Evolutionary conservation across 73 alveolate species (phyloP).

Genomic region (Paraurostyla sp.): DNA sequence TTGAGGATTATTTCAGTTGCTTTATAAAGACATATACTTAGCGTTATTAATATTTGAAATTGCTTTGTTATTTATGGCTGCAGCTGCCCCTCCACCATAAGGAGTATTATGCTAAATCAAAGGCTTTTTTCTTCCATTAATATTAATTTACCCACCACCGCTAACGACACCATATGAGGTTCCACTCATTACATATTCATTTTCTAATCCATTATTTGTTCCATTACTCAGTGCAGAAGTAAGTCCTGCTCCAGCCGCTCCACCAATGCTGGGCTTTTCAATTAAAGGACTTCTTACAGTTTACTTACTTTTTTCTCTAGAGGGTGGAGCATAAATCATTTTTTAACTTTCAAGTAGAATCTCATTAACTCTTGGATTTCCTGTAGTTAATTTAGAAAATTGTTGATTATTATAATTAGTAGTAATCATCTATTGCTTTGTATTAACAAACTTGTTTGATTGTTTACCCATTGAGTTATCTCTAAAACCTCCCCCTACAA

Average conservation of each 20-base stretch:
- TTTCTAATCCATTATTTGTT: conserved; percentile 8
- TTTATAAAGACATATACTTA: conserved; percentile 20
- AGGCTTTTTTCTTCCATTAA: background rate
- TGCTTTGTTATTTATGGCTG: background rate
- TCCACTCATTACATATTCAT: conserved; percentile 4
- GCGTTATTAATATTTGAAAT: conserved; percentile 2
- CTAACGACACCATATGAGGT: background rate
- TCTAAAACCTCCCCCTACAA: conserved; percentile 34
- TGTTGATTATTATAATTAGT: conserved; percentile 11
- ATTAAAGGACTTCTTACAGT: conserved; percentile 51
- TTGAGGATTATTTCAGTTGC: conserved; percentile 17
- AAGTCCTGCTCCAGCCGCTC: conserved; percentile 32
- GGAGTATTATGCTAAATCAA: background rate
- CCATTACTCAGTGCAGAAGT: conserved; percentile 41
- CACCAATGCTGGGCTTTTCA: conserved; percentile 39
- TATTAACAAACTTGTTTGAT: background rate
- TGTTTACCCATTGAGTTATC: conserved; percentile 42
- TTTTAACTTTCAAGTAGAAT: conserved; percentile 45
- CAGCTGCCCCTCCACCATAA: conserved; percentile 40
- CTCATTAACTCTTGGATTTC: conserved; percentile 60
- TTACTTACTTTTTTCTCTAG: conserved; percentile 58
- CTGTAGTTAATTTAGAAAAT: conserved; percentile 3
- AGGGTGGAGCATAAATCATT: conserved; percentile 64
- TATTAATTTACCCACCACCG: background rate
- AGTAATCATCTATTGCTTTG: background rate